Evolutionary conservation across 345 rosid genomes (phyloP).

Genomic region (Linum trigynum): DNA sequence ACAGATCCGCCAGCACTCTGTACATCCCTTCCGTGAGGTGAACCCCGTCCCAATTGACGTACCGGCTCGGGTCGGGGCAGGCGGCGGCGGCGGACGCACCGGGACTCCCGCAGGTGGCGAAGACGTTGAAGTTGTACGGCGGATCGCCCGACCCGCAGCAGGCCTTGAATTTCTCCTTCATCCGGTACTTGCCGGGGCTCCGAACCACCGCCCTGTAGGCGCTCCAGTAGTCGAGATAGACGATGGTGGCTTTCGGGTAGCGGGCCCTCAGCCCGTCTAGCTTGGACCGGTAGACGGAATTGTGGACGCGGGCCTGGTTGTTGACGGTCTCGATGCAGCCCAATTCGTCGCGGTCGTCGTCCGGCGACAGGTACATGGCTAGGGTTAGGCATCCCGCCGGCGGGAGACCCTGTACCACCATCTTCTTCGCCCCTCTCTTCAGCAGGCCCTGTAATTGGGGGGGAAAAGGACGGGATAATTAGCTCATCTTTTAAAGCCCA

Average conservation of each 20-base stretch:
- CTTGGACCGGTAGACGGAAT: conserved; percentile 33
- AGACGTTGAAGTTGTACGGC: conserved; percentile 49
- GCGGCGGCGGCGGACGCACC: conserved; percentile 20
- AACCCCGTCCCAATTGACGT: conserved; percentile 96
- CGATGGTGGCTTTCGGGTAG: conserved; percentile 49
- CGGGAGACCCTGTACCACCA: conserved; percentile 78
- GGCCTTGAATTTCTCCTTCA: conserved; percentile 60
- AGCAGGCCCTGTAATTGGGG: conserved; percentile 46
- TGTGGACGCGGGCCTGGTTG: conserved; percentile 47
- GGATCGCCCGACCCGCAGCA: conserved; percentile 79
- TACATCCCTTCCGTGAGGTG: conserved; percentile 91
- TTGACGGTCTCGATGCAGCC: conserved; percentile 73
- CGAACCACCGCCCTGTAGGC: conserved; percentile 51
- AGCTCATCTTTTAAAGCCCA: no score
- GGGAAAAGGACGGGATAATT: no score
- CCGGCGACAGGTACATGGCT: conserved; percentile 44
- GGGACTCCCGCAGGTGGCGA: conserved; percentile 51
- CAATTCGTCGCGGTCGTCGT: conserved; percentile 53
- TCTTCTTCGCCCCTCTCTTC: conserved; percentile 58
- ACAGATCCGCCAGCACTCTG: conserved; percentile 51
- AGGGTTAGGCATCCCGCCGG: conserved; percentile 69
- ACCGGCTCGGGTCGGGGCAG: conserved; percentile 45
- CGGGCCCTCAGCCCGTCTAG: conserved; percentile 42
- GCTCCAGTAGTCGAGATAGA: conserved; percentile 70
- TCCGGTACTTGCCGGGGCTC: conserved; percentile 43